Percentiles rank a stretch among this genome's conserved stretches.
Evolutionary conservation across 331 rosid species (phyloP).

Genomic region (Stylosanthes scabra): DNA sequence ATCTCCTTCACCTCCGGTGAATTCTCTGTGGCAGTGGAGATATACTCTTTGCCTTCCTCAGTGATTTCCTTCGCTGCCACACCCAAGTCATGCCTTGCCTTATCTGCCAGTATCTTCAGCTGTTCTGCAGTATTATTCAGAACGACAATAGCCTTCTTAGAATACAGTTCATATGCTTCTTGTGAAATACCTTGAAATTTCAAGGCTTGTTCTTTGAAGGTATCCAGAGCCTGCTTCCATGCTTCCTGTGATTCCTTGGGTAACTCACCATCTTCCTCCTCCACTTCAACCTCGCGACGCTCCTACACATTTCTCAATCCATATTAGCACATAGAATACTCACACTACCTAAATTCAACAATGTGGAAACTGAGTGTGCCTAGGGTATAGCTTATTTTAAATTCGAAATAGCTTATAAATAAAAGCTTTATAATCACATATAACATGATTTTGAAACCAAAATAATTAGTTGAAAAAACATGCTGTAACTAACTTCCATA

Average conservation of each 20-base stretch:
- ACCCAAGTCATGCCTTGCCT: conserved; percentile 69
- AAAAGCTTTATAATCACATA: no score
- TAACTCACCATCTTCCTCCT: conserved; percentile 46
- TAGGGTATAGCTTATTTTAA: no score
- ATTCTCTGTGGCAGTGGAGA: conserved; percentile 67
- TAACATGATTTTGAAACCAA: no score
- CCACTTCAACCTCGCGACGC: conserved; percentile 64
- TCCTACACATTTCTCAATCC: conserved; percentile 45
- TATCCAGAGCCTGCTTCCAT: conserved; percentile 73
- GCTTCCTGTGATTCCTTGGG: conserved; percentile 74
- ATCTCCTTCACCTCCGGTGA: conserved; percentile 89
- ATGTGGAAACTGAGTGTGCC: neutral
- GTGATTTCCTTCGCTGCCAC: conserved; percentile 71
- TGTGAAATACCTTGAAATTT: conserved; percentile 76
- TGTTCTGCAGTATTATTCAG: conserved; percentile 73
- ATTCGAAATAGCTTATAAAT: no score
- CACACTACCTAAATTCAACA: neutral
- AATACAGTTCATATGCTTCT: conserved; percentile 83
- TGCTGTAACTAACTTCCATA: conserved; percentile 15
- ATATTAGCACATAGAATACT: conserved; percentile 7
- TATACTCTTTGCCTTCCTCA: conserved; percentile 77
- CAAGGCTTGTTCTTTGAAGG: conserved; percentile 86
- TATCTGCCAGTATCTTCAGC: conserved; percentile 82
- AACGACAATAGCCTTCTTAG: conserved; percentile 76
- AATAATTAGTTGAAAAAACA: no score